Base-by-base conservation (phyloP, 345 rosid genomes). In the Corchorus olitorius region DNA sequence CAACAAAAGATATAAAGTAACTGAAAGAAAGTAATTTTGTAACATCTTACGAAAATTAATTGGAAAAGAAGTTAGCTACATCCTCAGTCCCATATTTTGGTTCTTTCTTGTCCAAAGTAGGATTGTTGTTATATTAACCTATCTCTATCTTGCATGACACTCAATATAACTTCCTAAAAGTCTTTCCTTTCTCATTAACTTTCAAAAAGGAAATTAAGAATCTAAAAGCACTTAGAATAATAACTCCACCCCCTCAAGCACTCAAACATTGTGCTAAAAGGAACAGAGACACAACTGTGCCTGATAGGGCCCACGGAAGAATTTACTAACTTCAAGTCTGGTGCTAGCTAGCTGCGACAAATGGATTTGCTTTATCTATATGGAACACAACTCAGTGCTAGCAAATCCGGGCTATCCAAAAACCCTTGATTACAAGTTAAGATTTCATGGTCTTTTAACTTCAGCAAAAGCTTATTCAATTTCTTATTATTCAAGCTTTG, bases 231-330 rank as follows among this genome's bases (percentile, higher is more conserved):
- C 6, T 41, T 41, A 41, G 7, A 4, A 41, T 4, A 41, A 41
- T 7, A 27, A 41, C 41, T 60, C 2, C 12, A 62, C 14, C 14
- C 14, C 20, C 19, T 15, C 9, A 34, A 41, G 33, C 50, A 49
- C 70, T 41, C 50, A 27, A 65, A 43, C 22, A 19, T 43, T 43
- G 34, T 46, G 72, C 56, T 67, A 13, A 67, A 67, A 65, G 53
- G 72, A 27, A 67, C 45, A 12, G 48, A 67, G 46, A 2, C 9
- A 48, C 48, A 13, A 46, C 55, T 13, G 19, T 22, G 56, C 46
- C 12, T 67, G 11, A 67, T 46, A 67, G 72, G 11, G 22, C 37
- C 56, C 37, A 48, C 14, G 39, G 48, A 65, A 22, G 19, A 67
- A 48, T 46, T 67, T 48, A 48, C 13, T 35, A 48, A 67, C 14